Base-by-base conservation (phyloP, 805 yeast species). In the Wickerhamiella hasegawae region DNA sequence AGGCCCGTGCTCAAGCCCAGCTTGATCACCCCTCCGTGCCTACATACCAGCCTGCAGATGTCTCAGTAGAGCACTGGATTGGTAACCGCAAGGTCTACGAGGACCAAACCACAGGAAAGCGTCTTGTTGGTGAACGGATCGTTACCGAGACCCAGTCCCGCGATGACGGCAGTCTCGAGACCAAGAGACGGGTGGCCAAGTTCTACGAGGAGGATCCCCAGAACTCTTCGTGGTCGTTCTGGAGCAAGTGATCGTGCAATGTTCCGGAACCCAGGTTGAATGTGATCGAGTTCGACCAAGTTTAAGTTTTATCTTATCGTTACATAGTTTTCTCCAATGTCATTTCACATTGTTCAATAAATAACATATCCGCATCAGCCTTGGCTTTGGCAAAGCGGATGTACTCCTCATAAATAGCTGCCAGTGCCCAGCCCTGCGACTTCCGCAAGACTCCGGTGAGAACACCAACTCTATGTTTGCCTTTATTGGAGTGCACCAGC, bases 401-500 rank as follows among this genome's bases (percentile, higher is more conserved):
- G 55, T 87, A 87, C 54, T 87, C 98, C 53, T 84, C 95, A 55
- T 83, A 90, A 4, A 83, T 77, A 2, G 95, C 93, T 35, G 94
- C 76, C 47, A 82, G 65, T 39, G 90, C 73, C 98, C 98, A 87
- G 1, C 92, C 92, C 55, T 84, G 95, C 31, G 84, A 59, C 51
- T 82, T 83, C 33, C 98, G 60, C 67, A 87, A 74, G 21, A 83
- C 65, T 0, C 95, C 98, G n/a, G 85, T 92, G 28, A 85, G 62
- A 1, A 90, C 85, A 0, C 97, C 97, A 2, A 83, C 85, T 29
- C 98, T 59, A 53, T 87, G 98, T 54, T 90, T 90, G n/a, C 98
- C 98, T 59, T 87, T 87, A 55, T 90, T 83, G 3, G 95, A 83
- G 54, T 90, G 97, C 10, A 87, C 69, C 38, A 87, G 62, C 10